Conservation (phyloP, 495 filamentous ascomycete genomes). For the Aspergillus homomorphus region DNA sequence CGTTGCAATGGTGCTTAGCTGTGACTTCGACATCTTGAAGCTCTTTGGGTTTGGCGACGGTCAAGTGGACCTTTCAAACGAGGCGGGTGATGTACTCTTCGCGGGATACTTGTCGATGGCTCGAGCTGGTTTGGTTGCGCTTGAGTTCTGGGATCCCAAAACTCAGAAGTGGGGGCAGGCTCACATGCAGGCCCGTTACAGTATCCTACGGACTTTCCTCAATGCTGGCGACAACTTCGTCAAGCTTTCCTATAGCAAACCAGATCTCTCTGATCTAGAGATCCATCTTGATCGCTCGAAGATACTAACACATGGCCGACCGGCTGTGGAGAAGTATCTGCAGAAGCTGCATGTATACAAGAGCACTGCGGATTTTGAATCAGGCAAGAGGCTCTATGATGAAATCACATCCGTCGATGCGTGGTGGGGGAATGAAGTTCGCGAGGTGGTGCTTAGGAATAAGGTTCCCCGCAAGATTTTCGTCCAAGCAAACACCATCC, state of each 20-base stretch:
- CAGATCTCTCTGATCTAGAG: conserved; percentile 75
- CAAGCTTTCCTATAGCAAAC: conserved; percentile 67
- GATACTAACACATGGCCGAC: conserved; percentile 66
- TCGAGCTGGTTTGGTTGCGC: conserved; percentile 73
- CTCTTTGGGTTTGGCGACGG: conserved; percentile 91
- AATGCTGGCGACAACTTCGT: conserved; percentile 78
- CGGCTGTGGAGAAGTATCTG: conserved; percentile 82
- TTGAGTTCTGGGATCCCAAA: conserved; percentile 89
- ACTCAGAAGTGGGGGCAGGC: conserved; percentile 89
- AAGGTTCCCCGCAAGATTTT: conserved; percentile 95
- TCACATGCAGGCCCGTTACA: conserved; percentile 92
- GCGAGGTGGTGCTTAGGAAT: conserved; percentile 75
- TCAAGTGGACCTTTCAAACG: conserved; percentile 61
- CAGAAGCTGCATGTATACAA: conserved; percentile 93
- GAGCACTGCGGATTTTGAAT: conserved; percentile 77
- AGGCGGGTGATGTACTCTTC: conserved; percentile 83
- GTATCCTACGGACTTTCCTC: conserved; percentile 86
- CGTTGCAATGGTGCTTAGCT: conserved; percentile 88
- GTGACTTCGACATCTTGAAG: conserved; percentile 81
- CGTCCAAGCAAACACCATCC: conserved; percentile 87
- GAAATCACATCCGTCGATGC: conserved; percentile 77
- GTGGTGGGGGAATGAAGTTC: conserved; percentile 74
- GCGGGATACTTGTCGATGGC: conserved; percentile 89
- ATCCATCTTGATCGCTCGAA: conserved; percentile 80
- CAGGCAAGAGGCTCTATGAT: conserved; percentile 71